Conservation (phyloP, 164 flowering plant species). For the Magnolia sinica region DNA sequence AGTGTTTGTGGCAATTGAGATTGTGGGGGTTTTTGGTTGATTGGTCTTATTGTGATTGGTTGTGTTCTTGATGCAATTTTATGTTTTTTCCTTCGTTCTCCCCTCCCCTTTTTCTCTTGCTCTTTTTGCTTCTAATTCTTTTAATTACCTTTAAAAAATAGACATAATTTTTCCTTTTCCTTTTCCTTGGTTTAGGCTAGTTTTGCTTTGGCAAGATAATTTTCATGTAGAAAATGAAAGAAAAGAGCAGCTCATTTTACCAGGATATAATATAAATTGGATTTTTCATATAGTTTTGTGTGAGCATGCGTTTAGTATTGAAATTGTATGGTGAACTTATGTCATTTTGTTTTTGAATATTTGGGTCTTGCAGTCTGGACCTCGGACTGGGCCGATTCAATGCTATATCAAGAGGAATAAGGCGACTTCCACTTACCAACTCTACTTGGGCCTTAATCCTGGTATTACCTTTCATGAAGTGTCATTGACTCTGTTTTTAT, state of each 20-base stretch:
- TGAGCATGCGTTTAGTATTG: too few relatives aligned
- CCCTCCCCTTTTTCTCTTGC: not conserved
- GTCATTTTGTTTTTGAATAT: not conserved
- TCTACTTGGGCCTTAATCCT: slow-evolving; percentile 18
- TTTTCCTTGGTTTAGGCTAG: not conserved
- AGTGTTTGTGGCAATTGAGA: too few relatives aligned
- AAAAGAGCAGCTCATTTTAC: not conserved
- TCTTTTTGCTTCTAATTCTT: not conserved
- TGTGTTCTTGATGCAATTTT: not conserved
- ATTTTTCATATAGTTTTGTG: not conserved
- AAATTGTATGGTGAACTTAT: not conserved
- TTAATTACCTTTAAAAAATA: not conserved
- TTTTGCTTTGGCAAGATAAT: not conserved
- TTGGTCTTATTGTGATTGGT: not conserved
- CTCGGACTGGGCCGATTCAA: slow-evolving; percentile 19
- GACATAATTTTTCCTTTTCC: not conserved
- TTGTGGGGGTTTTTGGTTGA: not conserved
- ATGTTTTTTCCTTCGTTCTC: not conserved
- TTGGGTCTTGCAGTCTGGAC: slow-evolving; percentile 17
- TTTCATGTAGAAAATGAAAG: not conserved
- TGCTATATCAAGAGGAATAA: slow-evolving; percentile 24
- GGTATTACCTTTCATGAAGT: slow-evolving; percentile 9
- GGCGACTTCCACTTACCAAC: slow-evolving; percentile 19
- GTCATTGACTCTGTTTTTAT: not conserved
- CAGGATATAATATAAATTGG: not conserved